Evolutionary conservation across 371 early-diverging fungal species (phyloP), one percentile per base, ranked within the genome.

Genomic region (Mucor mucedo): DNA sequence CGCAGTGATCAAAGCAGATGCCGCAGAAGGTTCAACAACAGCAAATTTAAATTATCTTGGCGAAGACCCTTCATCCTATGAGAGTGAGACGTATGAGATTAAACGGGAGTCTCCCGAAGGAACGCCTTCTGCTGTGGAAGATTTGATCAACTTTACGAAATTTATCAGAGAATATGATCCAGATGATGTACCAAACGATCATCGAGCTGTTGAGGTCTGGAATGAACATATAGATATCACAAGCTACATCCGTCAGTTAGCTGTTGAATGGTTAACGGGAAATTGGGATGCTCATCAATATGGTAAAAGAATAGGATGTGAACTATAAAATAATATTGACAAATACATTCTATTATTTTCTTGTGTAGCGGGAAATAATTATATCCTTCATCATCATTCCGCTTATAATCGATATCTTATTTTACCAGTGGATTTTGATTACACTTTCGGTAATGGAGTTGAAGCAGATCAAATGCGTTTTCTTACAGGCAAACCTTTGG

Each of bases 261-360:
- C 52, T 3, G 32, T 50, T 3, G 52, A 50, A 14, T 50, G 29
- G 29, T 29, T 50, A 2, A 32, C 52, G 2, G 52, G 52, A 32
- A 50, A 50, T 11, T 50, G 52, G 52, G 52, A 50, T 32, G 52
- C 32, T 1, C 52, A 50, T 33, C 52, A 50, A 50, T 50, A 50
- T 29, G 29, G 52, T 50, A 50, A 50, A 32, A 14, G 30, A 8
- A 48, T 10, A 32, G 35, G 8, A 35, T 6, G 35, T 35, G 4
- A 35, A 35, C 35, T 6, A 28, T 48, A 21, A 14, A 28, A 13
- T 52, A 21, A 6, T 28, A 5, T 28, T 48, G 5, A 28, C 28
- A 48, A 8, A 33, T 52, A 33, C 32, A 13, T 33, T 49, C 28
- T 44, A 13, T 44, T 44, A 11, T 44, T 44, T n/a, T n/a, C 21